These are phyloP conservation scores for Durio zibethinus DNA, from an alignment of 345 rosid species.

Conservation along the genomic window DNA sequence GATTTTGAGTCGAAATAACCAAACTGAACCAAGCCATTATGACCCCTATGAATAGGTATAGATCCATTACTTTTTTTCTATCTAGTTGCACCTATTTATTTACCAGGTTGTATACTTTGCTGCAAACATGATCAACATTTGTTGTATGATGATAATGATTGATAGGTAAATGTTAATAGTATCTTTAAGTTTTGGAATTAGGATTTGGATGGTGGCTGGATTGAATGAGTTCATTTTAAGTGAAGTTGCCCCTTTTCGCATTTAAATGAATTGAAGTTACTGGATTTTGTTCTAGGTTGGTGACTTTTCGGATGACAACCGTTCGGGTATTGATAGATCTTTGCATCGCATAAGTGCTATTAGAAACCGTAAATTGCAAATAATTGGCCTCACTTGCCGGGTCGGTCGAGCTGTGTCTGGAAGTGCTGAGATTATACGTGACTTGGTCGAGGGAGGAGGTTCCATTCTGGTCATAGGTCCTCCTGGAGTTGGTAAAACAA, in stretches of 20 bases:
- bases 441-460: slow-evolving; percentile 83
- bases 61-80: not conserved
- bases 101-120: not conserved
- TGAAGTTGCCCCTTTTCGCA: not conserved
- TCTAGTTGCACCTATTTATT: not conserved
- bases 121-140: not conserved
- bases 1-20: too few species aligned
- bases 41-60: not conserved
- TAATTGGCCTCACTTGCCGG: slow-evolving; percentile 91
- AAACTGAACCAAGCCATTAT: too few species aligned
- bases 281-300: slow-evolving; percentile 59
- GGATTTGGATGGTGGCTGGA: not conserved
- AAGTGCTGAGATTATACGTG: slow-evolving; percentile 80
- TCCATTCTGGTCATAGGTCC: slow-evolving; percentile 92
- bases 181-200: not conserved
- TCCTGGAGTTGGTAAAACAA: slow-evolving; percentile 97
- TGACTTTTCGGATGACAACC: slow-evolving; percentile 90
- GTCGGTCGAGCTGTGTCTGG: slow-evolving; percentile 90
- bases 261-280: not conserved
- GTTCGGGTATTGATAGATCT: slow-evolving; percentile 85
- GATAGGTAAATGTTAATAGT: not conserved
- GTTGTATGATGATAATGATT: not conserved
- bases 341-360: slow-evolving; percentile 96
- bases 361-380: slow-evolving; percentile 80
- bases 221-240: not conserved